Evolutionary conservation across 2,329 filamentous ascomycete species (phyloP).

Genomic region (Blastomyces percursus): DNA sequence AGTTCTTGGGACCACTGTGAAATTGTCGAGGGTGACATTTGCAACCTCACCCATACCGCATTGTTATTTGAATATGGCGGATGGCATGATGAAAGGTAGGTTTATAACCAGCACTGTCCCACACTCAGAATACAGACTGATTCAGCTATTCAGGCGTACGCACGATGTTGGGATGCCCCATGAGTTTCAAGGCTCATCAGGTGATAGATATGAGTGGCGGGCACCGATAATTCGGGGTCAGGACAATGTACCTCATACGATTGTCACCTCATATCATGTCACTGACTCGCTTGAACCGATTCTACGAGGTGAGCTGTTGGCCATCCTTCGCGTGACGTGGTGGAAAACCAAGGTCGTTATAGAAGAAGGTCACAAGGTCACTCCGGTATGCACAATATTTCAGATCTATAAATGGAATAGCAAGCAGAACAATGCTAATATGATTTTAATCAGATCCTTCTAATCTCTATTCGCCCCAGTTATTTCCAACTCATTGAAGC

Average conservation of each 20-base stretch:
- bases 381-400: neutral
- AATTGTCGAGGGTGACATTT: too few species aligned
- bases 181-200: neutral
- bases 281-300: neutral
- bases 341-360: neutral
- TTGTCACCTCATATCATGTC: neutral
- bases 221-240: neutral
- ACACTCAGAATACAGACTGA: neutral
- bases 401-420: too few species aligned
- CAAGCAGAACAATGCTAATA: too few species aligned
- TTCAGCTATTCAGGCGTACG: neutral
- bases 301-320: neutral
- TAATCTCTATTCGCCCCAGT: too few species aligned
- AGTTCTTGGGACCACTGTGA: neutral
- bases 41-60: too few species aligned
- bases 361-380: neutral
- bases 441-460: too few species aligned
- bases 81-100: constrained; percentile 1
- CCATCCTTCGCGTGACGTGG: neutral
- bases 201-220: neutral
- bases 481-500: too few species aligned
- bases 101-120: neutral
- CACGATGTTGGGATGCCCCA: neutral
- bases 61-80: neutral
- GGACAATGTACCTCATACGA: neutral